These are phyloP conservation scores for Apiotrichum brassicae DNA, from an alignment of 1,284 basidiomycete species.

Conservation along the genomic window DNA sequence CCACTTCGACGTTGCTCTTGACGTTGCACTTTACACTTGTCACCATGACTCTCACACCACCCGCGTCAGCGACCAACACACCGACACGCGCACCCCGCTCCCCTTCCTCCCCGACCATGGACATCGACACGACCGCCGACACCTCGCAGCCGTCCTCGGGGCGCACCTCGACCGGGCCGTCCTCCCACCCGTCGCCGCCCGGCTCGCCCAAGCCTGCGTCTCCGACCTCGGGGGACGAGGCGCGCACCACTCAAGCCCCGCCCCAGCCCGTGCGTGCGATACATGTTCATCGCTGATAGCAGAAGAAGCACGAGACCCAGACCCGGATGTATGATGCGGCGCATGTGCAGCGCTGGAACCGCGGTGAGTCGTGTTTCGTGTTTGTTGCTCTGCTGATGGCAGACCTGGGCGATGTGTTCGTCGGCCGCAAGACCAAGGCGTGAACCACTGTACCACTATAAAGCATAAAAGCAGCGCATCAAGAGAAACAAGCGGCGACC, in stretches of 20 bases:
- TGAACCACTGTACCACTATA: too few relatives aligned
- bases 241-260: too few relatives aligned
- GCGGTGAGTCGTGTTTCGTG: slow-evolving; percentile 19
- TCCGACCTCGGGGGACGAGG: not conserved
- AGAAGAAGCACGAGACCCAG: slow-evolving; percentile 4
- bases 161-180: not conserved
- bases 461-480: too few relatives aligned
- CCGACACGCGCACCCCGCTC: slow-evolving; percentile 14
- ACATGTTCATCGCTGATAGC: not conserved
- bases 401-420: slow-evolving; percentile 38
- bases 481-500: too few relatives aligned
- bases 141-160: not conserved
- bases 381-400: slow-evolving; percentile 3
- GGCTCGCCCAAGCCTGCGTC: not conserved
- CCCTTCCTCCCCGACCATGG: not conserved
- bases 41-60: slow-evolving; percentile 20
- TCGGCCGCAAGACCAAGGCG: too few relatives aligned
- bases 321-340: slow-evolving; percentile 28
- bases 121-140: not conserved
- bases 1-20: not conserved
- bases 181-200: not conserved
- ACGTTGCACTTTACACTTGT: too few relatives aligned
- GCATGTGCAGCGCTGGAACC: slow-evolving; percentile 38
- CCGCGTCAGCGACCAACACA: slow-evolving; percentile 25
- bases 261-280: not conserved